Base-by-base conservation (phyloP, 495 filamentous ascomycete species). In the Tuber borchii region DNA sequence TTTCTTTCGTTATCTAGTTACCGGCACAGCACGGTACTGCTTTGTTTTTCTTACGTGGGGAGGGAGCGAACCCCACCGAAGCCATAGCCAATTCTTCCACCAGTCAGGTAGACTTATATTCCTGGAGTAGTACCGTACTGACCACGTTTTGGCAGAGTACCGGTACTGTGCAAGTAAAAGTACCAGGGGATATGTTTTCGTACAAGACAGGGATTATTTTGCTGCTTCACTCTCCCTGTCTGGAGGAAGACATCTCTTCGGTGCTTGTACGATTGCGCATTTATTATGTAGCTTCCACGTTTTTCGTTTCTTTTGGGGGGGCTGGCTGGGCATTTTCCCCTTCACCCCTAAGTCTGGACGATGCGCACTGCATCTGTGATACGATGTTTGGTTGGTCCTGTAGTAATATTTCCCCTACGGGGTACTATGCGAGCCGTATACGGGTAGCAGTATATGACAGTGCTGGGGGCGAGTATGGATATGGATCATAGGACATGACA, bases 141-240 rank as follows among this genome's bases (percentile, higher is more conserved):
- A 74, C 78, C 77, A 75, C 76, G 76, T 79, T 79, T 79, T 79
- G 56, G 51, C 26, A 72, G 56, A 73, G 73, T 69, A 65, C 77
- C 19, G 6, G 73, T 22, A 48, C 45, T 3, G 45, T 48, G 17
- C 45, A 48, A 43, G 9, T 43, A 12, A 10, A 43, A 43, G 42
- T 43, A 12, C 1, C 9, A 43, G 42, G 42, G 42, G 42, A 43
- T 0, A 43, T 43, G 42, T 43, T 43, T 43, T 43, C 10, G 10
- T 43, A 1, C 42, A 43, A 43, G 42, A 43, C 42, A 43, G 42
- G 42, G 42, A 12, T 43, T 43, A 12, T 43, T 43, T 43, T 43
- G 42, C 42, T 6, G 42, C 9, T 12, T 12, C 0, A 12, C 42
- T 43, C 42, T 43, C 42, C 42, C 42, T 43, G 42, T 43, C 42